Percentiles rank a stretch among this genome's conserved stretches.
phyloP scores from a whole-genome alignment of 2,329 filamentous ascomycete species.

The Botrytis galanthina region DNA sequence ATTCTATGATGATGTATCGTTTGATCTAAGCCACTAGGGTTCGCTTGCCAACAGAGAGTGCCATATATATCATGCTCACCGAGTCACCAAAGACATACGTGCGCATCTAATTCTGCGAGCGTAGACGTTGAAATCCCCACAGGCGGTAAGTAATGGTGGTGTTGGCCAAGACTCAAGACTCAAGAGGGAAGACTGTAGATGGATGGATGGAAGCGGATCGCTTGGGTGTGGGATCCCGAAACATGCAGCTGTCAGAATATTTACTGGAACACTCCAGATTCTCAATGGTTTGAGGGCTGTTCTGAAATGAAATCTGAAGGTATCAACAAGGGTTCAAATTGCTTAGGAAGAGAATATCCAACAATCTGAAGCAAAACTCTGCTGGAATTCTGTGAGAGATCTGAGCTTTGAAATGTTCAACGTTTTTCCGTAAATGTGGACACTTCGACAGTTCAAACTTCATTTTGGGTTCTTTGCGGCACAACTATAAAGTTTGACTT shows the following conservation, averaged over 20 bases:
- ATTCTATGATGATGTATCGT: neutral
- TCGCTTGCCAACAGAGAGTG: neutral
- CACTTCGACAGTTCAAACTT: neutral
- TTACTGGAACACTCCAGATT: conserved; percentile 5
- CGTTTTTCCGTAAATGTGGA: neutral
- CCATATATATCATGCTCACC: neutral
- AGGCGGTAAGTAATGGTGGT: neutral
- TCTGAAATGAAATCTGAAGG: neutral
- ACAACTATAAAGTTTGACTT: neutral
- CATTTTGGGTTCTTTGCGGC: neutral
- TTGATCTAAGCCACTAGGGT: neutral
- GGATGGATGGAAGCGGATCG: conserved; percentile 1
- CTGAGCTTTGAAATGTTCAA: neutral
- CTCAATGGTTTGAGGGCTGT: neutral
- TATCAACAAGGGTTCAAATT: neutral
- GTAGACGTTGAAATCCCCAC: neutral
- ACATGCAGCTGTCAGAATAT: conserved; percentile 21
- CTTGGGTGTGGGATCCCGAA: conserved; percentile 20
- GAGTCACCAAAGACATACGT: neutral
- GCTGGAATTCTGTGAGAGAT: neutral
- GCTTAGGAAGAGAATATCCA: neutral
- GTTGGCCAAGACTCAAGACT: neutral
- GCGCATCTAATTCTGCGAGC: neutral
- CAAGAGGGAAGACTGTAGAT: neutral
- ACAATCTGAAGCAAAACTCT: neutral